Evolutionary conservation across 2,329 filamentous ascomycete genomes (phyloP), one percentile per base, ranked within the genome.

Genomic region (Clonostachys byssicola): DNA sequence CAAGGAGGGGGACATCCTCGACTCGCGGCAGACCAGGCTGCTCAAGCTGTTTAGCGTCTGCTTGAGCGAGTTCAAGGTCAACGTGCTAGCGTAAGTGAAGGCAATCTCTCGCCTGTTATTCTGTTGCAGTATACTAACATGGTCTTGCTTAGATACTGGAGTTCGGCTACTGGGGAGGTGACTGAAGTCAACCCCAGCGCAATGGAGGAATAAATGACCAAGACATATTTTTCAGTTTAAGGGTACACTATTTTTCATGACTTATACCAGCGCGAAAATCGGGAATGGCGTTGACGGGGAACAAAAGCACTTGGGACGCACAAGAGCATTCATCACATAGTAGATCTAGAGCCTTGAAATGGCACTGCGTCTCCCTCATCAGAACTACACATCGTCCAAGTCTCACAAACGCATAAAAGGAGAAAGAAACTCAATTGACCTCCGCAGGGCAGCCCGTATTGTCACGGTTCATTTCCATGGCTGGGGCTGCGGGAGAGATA

Each of bases 1-100:
- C 72, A 84, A 83, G 60, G 85, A 91, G 67, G 94, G 92, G 12
- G 83, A 96, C 62, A 78, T 83, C 41, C 71, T 99, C 56, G 92
- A 96, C 68, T 92, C 88, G 56, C 81, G 92, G 58, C 94, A 99
- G 78, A 96, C 94, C 48, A 86, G 91, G 54, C 72, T 99, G 62
- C 69, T 99, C 68, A 97, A 97, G 81, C 77, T 96, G 60, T 97
- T 99, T 70, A 87, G 90, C 46, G 82, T 96, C 48, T 89, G 88
- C 52, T 82, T 94, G 70, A 89, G 90, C 49, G 91, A 97, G 72
- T 99, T 99, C 73, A 85, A 78, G 65, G 84, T 99, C 49, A 78
- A 83, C 60, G 72, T 95, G 54, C 72, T 88, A 66, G 92, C 91
- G 62, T 86, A 78, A 66, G 78, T 75, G 41, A 39, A 52, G 17